Percentiles rank a stretch among this genome's conserved stretches.
phyloP scores from a whole-genome alignment of 176 grass and related monocot species.

The Musa schizocarpa region DNA sequence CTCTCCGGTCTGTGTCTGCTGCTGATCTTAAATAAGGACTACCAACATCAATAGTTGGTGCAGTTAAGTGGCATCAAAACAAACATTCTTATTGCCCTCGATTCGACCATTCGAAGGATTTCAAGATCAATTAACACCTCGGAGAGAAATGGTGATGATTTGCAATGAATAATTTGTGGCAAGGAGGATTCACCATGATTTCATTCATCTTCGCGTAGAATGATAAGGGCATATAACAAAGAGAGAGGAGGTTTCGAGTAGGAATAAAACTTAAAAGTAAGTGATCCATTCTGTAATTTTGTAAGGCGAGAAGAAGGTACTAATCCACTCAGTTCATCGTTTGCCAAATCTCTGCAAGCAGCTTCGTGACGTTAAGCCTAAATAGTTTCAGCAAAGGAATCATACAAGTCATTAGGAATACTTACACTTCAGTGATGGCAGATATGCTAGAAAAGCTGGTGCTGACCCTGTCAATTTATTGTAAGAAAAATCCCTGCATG shows the following conservation, averaged over 20 bases:
- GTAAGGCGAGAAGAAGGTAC: conserved; percentile 1
- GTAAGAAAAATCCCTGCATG: background rate
- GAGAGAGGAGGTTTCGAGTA: background rate
- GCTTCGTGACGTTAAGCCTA: background rate
- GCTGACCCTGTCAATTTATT: background rate
- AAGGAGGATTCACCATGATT: too few species aligned
- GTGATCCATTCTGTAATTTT: background rate
- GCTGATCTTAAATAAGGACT: too few species aligned
- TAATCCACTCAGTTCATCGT: background rate
- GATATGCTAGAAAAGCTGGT: background rate
- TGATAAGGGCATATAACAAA: too few species aligned
- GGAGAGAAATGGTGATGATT: background rate
- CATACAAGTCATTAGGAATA: background rate
- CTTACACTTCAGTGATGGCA: background rate
- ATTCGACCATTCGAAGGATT: conserved; percentile 10
- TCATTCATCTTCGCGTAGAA: too few species aligned
- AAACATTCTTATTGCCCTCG: conserved; percentile 3
- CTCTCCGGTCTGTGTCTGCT: too few species aligned
- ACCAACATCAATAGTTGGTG: too few species aligned
- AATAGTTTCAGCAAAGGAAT: background rate
- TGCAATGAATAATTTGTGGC: background rate
- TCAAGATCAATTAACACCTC: background rate
- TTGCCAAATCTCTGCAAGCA: conserved; percentile 5
- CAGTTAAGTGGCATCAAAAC: conserved; percentile 9
- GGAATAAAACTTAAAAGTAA: background rate